A percentile compares a stretch with the other conserved stretches of the same genome.
Conservation (phyloP, 2,329 filamentous ascomycete genomes). For the Ilyonectria sp. region DNA sequence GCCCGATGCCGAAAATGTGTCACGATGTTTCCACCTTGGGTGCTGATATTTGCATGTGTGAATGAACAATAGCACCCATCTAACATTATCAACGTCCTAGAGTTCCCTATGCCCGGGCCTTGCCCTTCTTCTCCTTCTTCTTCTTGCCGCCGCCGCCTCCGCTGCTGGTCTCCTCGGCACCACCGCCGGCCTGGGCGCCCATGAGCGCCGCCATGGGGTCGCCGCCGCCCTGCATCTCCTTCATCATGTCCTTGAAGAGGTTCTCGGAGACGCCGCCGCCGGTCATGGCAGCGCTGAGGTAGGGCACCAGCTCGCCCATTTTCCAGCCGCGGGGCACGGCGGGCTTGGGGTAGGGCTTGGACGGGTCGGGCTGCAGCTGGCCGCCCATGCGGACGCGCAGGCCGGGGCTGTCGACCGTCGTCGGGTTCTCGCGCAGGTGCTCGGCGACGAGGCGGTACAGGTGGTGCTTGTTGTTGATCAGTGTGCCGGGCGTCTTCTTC, state of each 20-base stretch:
- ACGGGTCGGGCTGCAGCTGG: slow-evolving; percentile 73
- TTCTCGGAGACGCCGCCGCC: slow-evolving; percentile 96
- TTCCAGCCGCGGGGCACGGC: slow-evolving; percentile 92
- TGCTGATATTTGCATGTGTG: background rate
- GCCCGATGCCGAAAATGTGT: background rate
- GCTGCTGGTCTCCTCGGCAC: slow-evolving; percentile 38
- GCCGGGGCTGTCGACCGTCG: slow-evolving; percentile 77
- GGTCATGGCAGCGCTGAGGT: slow-evolving; percentile 90
- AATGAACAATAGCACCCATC: background rate
- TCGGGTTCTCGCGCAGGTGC: slow-evolving; percentile 84
- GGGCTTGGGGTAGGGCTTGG: slow-evolving; percentile 79
- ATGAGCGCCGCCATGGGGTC: slow-evolving; percentile 63
- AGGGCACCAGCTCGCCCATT: slow-evolving; percentile 85
- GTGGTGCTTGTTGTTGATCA: slow-evolving; percentile 85
- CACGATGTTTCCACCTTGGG: background rate
- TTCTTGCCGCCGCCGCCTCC: slow-evolving; percentile 52
- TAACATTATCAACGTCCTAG: background rate
- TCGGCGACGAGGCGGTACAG: slow-evolving; percentile 85
- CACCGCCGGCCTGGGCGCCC: slow-evolving; percentile 54
- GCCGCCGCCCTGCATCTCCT: slow-evolving; percentile 79
- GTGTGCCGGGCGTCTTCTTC: slow-evolving; percentile 48
- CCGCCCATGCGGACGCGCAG: slow-evolving; percentile 82
- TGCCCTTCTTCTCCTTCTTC: slow-evolving; percentile 68
- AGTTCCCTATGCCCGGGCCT: slow-evolving; percentile 50
- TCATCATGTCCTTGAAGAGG: slow-evolving; percentile 96